Evolutionary conservation across 306 rosid species (phyloP), one percentile per base, ranked within the genome.

Genomic region (Betula pendula): DNA sequence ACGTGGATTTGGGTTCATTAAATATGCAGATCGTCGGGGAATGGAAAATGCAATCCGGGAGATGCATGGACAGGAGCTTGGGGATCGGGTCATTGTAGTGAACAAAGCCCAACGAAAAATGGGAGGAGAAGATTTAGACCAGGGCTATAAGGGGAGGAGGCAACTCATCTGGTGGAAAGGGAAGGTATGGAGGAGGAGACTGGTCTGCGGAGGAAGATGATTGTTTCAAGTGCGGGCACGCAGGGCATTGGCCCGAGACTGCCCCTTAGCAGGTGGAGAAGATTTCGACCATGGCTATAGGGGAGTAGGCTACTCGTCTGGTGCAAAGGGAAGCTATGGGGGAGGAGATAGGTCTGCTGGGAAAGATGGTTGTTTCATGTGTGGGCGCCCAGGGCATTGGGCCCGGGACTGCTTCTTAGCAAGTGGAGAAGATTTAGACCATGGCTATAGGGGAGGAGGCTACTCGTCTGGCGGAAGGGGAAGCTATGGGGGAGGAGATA

Each of bases 381-480:
- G 97, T 81, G 98, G 99, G 45, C 97, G 94, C 68, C 86, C 96
- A 24, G 99, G 99, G 58, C 99, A 96, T 45, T 96, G 98, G 99
- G 99, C 98, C 29, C 86, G 97, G 71, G 99, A 96, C 72, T 96
- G 98, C 72, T 91, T 98, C 70, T 87, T 84, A 71, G 85, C 85
- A 0, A 96, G 92, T 2, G 89, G 91, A 70, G 99, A 92, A 80
- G 42, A 38, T 38, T 44, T 47, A 13, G 96, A 90, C 81, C 89
- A 82, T 75, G 93, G 96, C 72, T 89, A 81, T 73, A 84, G 90
- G 81, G 90, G 94, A 50, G 86, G 97, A 55, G 86, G 97, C 81
- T 92, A 85, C 79, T 84, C 94, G 47, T 84, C 97, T 50, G 90
- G 97, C 77, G 96, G 96, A 74, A 87, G 97, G 84, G 90, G 83